A percentile compares a stretch with the other conserved stretches of the same genome.
phyloP scores from a whole-genome alignment of 2,329 filamentous ascomycete genomes.

The Ilyonectria mors-panacis region DNA sequence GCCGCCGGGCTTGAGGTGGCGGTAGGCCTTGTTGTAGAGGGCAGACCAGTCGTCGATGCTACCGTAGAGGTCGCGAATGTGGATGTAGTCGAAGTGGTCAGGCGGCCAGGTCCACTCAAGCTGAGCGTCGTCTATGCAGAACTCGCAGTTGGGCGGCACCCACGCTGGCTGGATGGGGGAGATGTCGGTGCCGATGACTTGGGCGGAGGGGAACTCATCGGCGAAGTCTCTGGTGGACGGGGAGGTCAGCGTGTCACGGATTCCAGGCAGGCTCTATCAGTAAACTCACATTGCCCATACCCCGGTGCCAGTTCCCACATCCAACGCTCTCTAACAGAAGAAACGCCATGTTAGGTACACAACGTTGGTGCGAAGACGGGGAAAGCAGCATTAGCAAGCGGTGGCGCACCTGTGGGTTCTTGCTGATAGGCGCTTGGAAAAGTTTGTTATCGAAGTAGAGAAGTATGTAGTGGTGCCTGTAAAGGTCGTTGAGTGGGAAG shows the following conservation, averaged over 20 bases:
- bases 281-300: slow-evolving; percentile 30
- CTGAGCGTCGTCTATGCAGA: slow-evolving; percentile 27
- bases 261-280: not conserved
- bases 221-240: slow-evolving; percentile 28
- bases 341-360: slow-evolving; percentile 1
- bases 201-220: slow-evolving; percentile 30
- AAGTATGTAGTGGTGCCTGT: slow-evolving; percentile 36
- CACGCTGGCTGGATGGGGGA: slow-evolving; percentile 28
- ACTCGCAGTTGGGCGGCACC: slow-evolving; percentile 28
- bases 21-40: slow-evolving; percentile 26
- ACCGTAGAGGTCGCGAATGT: slow-evolving; percentile 34
- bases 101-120: slow-evolving; percentile 34
- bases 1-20: slow-evolving; percentile 31
- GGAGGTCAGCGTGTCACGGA: not conserved
- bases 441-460: slow-evolving; percentile 37
- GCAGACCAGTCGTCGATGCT: slow-evolving; percentile 32
- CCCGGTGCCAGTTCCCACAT: slow-evolving; percentile 29
- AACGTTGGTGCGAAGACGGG: not conserved
- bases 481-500: slow-evolving; percentile 7
- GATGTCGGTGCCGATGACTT: slow-evolving; percentile 35
- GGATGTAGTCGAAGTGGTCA: slow-evolving; percentile 35
- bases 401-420: slow-evolving; percentile 24
- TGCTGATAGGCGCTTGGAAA: slow-evolving; percentile 32
- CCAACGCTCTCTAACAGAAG: slow-evolving; percentile 19
- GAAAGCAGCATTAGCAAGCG: not conserved